Conservation (phyloP, 192 early-diverging fungal species). For the Coemansia sp. region DNA sequence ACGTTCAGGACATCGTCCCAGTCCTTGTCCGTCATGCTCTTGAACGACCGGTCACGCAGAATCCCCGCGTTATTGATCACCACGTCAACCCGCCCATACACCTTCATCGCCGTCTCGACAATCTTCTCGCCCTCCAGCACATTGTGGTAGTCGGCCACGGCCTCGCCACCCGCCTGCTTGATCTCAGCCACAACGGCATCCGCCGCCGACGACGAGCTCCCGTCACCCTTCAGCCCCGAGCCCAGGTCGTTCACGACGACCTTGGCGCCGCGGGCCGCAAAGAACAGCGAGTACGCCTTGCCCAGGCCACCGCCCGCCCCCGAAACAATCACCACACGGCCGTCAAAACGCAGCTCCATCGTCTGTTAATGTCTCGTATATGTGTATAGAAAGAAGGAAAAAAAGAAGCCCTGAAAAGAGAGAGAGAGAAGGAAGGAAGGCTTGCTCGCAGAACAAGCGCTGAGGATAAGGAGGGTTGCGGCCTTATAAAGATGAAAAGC, state of each 20-base stretch:
- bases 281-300: constrained; percentile 87
- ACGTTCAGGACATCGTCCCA: constrained; percentile 93
- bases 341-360: constrained; percentile 62
- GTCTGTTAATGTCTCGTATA: no score
- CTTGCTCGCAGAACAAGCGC: no score
- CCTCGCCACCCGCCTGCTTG: constrained; percentile 75
- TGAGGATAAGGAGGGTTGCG: no score
- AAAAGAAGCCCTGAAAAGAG: no score
- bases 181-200: constrained; percentile 96
- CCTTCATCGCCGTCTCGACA: constrained; percentile 91
- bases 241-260: constrained; percentile 98
- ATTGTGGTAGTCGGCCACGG: constrained; percentile 95
- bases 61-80: constrained; percentile 99
- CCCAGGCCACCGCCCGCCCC: constrained; percentile 92
- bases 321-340: constrained; percentile 88
- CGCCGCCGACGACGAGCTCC: constrained; percentile 69
- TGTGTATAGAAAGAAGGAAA: no score
- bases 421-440: no score
- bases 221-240: constrained; percentile 68
- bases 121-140: constrained; percentile 98
- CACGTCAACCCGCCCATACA: constrained; percentile 92
- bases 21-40: constrained; percentile 95
- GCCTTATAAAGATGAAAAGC: no score
- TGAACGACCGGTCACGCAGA: constrained; percentile 93
- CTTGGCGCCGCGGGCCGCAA: constrained; percentile 81